phyloP scores from a whole-genome alignment of 345 rosid genomes.

The Eucalyptus regnans region DNA sequence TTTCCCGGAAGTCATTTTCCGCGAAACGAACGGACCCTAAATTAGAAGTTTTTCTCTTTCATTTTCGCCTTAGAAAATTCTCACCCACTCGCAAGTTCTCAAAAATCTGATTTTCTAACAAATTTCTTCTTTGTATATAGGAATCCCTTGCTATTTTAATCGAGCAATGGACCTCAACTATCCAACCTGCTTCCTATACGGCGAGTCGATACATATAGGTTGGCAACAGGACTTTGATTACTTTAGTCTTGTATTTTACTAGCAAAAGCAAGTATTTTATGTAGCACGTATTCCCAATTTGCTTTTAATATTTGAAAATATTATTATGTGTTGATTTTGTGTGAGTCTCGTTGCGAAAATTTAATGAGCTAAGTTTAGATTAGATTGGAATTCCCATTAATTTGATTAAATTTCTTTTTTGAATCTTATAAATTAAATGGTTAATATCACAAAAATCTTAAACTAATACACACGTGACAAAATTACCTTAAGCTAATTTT shows the following conservation, averaged over 20 bases:
- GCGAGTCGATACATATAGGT: accelerated
- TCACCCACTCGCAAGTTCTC: neutral
- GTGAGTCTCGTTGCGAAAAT: neutral
- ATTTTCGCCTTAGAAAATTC: neutral
- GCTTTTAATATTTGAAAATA: neutral
- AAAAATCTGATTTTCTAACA: neutral
- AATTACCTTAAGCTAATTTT: too few relatives aligned
- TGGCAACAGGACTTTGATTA: neutral
- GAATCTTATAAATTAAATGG: too few relatives aligned
- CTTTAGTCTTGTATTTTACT: neutral
- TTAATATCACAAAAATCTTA: too few relatives aligned
- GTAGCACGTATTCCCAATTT: accelerated
- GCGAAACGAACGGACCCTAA: too few relatives aligned
- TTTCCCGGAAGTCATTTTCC: too few relatives aligned
- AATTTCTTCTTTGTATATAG: neutral
- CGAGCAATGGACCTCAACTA: neutral
- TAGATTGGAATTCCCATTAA: neutral
- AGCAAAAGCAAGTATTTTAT: neutral
- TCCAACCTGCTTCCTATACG: neutral
- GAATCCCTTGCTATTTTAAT: neutral
- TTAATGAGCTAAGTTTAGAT: neutral
- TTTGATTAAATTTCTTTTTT: too few relatives aligned
- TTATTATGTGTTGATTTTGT: neutral
- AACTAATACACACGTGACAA: too few relatives aligned
- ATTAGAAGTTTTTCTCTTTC: neutral